Evolutionary conservation across 768 basidiomycete species (phyloP), one percentile per base, ranked within the genome.

Genomic region (Melanogaster broomeanus): DNA sequence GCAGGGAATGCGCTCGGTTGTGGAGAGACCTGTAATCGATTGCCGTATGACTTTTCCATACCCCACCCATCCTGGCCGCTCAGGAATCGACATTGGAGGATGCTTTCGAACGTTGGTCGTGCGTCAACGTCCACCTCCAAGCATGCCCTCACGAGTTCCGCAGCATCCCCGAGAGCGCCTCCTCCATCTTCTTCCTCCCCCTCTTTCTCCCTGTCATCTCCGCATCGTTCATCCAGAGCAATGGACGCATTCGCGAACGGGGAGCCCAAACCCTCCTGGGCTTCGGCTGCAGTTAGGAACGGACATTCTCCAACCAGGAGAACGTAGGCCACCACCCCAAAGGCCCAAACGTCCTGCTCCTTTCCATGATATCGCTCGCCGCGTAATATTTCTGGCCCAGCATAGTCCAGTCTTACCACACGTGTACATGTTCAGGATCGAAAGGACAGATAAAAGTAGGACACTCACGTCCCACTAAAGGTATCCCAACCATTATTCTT

Each of bases 281-380:
- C 92, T 67, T 98, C 95, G 34, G 85, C 88, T 1, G 94, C 87
- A 16, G 89, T 92, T 72, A 86, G 83, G 74, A 94, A 95, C 1
- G 92, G 92, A 63, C 93, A 95, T 73, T 96, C 93, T 6, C 93
- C 92, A 19, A 88, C 82, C 16, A 98, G 80, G 55, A 99, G 82
- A 49, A 99, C 96, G 68, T 94, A 99, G 12, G 87, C 93, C 19
- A 99, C 93, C 21, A 98, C 94, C 13, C 96, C 96, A 53, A 96
- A 90, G 0, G 96, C 96, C 95, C 96, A 99, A 3, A 98, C 90
- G 60, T 99, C 96, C 70, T 98, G 95, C 66, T 96, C 93, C 64
- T 94, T 95, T 31, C 96, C 97, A 57, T 89, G 81, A 68, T 99
- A 99, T 44, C 90, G 82, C 66, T 97, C 93, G 3, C 96, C 96